Conservation (phyloP, 2,329 filamentous ascomycete genomes). For the Colletotrichum magnum region DNA sequence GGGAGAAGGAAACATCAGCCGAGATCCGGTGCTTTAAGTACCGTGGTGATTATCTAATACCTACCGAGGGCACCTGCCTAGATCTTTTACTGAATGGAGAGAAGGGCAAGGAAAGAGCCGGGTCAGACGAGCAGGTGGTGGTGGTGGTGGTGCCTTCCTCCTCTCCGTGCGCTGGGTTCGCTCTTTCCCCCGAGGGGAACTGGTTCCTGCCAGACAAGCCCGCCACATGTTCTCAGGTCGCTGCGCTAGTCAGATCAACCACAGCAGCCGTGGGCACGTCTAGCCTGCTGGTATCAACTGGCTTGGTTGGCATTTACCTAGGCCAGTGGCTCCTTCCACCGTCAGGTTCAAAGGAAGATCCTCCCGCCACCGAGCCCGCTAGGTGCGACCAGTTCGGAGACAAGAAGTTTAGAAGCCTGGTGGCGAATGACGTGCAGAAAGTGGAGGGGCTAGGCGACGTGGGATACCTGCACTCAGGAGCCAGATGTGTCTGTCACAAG, state of each 20-base stretch:
- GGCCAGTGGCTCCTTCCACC: slow-evolving; percentile 13
- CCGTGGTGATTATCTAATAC: slow-evolving; percentile 33
- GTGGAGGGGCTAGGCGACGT: background rate
- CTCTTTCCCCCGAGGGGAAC: background rate
- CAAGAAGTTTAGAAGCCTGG: background rate
- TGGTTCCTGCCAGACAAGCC: slow-evolving; percentile 12
- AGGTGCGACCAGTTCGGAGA: background rate
- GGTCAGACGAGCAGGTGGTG: background rate
- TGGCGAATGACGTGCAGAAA: slow-evolving; percentile 26
- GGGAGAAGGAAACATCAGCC: background rate
- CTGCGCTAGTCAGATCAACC: slow-evolving; percentile 12
- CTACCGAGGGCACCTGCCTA: background rate
- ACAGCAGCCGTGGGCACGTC: background rate
- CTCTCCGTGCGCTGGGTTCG: background rate
- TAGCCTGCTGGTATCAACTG: no score
- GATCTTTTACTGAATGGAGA: background rate
- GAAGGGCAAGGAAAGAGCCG: background rate
- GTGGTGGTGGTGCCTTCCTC: background rate
- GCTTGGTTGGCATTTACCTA: no score
- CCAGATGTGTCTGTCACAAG: background rate
- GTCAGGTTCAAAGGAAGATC: slow-evolving; percentile 13
- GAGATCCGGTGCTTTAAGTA: slow-evolving; percentile 27
- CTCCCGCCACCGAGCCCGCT: background rate
- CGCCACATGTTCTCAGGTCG: slow-evolving; percentile 26
- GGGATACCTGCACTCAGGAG: background rate